These are phyloP conservation scores for Kodamaea suecica DNA, from an alignment of 1,139 yeast genomes.

Conservation along the genomic window DNA sequence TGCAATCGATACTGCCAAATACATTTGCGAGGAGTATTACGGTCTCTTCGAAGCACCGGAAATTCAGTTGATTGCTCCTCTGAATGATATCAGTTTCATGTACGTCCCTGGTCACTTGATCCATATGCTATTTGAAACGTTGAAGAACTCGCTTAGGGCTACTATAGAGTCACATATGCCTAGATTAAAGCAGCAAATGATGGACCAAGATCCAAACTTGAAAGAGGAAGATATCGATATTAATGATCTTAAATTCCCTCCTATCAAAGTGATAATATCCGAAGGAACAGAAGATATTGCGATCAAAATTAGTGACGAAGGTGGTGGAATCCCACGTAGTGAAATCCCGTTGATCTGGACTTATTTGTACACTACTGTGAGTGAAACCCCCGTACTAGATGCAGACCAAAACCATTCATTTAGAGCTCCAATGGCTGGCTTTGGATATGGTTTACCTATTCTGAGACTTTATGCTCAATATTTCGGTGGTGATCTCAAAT, in stretches of 20 bases:
- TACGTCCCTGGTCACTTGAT: constrained; percentile 88
- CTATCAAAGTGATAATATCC: constrained; percentile 84
- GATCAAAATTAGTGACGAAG: constrained; percentile 89
- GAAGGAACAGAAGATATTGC: constrained; percentile 91
- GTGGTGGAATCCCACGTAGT: constrained; percentile 88
- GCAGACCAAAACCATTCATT: constrained; percentile 58
- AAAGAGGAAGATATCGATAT: constrained; percentile 46
- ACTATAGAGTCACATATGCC: constrained; percentile 74
- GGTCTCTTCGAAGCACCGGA: constrained; percentile 81
- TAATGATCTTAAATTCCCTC: constrained; percentile 72
- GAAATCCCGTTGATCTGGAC: constrained; percentile 90
- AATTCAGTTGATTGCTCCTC: constrained; percentile 71
- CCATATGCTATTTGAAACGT: constrained; percentile 83
- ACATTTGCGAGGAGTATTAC: constrained; percentile 84
- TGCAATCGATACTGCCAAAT: constrained; percentile 83
- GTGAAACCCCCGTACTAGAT: constrained; percentile 66
- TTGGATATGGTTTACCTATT: constrained; percentile 88
- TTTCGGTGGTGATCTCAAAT: constrained; percentile 85
- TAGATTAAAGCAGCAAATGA: constrained; percentile 34
- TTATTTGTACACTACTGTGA: constrained; percentile 84
- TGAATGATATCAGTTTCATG: constrained; percentile 67
- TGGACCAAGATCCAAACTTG: constrained; percentile 42
- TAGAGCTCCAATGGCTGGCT: constrained; percentile 93
- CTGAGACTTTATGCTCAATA: constrained; percentile 83
- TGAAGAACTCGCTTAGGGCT: constrained; percentile 80